phyloP scores from a whole-genome alignment of 345 rosid genomes.

The Lepidium africanum region DNA sequence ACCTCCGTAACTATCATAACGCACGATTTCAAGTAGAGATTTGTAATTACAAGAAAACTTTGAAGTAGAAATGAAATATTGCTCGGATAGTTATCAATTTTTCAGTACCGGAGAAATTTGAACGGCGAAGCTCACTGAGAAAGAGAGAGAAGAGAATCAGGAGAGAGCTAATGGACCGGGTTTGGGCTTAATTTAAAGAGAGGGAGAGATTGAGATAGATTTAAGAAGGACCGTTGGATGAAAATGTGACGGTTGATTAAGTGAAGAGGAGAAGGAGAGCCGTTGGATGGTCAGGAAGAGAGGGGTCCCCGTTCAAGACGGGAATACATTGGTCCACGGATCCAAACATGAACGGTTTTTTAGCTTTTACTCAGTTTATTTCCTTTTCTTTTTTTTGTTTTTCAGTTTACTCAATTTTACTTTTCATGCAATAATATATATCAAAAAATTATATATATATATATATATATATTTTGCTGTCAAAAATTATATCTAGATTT shows the following conservation, averaged over 20 bases:
- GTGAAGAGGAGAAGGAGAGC: not conserved
- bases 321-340: constrained; percentile 54
- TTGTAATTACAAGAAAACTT: not conserved
- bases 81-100: not conserved
- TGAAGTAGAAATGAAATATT: not conserved
- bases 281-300: constrained; percentile 39
- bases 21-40: not conserved
- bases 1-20: constrained; percentile 16
- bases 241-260: constrained; percentile 26
- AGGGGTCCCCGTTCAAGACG: constrained; percentile 38
- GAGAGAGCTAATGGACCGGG: constrained; percentile 22
- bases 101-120: constrained; percentile 6
- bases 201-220: constrained; percentile 20
- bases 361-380: no score
- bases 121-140: constrained; percentile 2
- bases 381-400: no score
- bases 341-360: constrained; percentile 38
- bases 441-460: no score
- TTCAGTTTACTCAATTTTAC: no score
- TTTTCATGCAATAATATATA: no score
- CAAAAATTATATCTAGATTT: not conserved
- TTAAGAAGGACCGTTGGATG: constrained; percentile 44
- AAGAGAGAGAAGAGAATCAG: not conserved
- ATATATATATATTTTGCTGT: no score
- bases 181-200: constrained; percentile 32